Base-by-base conservation (phyloP, 2,329 filamentous ascomycete genomes). In the Sporothrix globosa region DNA sequence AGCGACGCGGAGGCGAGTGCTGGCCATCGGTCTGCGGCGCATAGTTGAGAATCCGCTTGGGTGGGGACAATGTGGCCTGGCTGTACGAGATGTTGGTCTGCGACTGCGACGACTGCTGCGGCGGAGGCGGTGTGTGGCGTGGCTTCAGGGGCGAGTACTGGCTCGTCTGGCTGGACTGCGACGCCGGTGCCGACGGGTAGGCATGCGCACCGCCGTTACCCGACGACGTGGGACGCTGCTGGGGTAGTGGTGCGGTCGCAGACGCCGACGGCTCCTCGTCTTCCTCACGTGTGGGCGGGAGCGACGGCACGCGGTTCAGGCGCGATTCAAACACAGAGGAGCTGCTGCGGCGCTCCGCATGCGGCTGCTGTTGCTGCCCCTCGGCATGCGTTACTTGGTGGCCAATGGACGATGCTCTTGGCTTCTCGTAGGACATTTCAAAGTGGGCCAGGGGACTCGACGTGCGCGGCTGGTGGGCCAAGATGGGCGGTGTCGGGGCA, bases 361-460 rank as follows among this genome's bases (percentile, higher is more conserved):
- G 30, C 3, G 21, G 30, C 30, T 39, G 52, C 21, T 27, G 52
- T 3, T 39, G 30, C 19, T 58, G 73, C n/a, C 87, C 85, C 6
- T 78, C 69, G 56, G 63, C 78, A 70, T 82, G 81, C 7, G 71
- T 71, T 5, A 76, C 24, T 17, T 74, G 75, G 73, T 52, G 77
- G 73, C 63, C 56, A 30, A 21, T 44, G 60, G 80, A 79, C 27
- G 65, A 24, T 0, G 67, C 63, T n/a, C 71, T 2, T 17, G 71
- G 70, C 58, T 74, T 74, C 44, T 82, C 81, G 68, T 82, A 81
- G 9, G 81, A 82, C 13, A 83, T 82, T 76, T 90, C 88, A 71
- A 88, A 90, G 74, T 90, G 87, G 6, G 88, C 88, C 71, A 90
- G 78, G 0, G 88, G 88, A 73, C 88, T 91, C 1, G 88, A 90